Conservation (phyloP, 176 grass and related monocot genomes). For the Bolboschoenus planiculmis region DNA sequence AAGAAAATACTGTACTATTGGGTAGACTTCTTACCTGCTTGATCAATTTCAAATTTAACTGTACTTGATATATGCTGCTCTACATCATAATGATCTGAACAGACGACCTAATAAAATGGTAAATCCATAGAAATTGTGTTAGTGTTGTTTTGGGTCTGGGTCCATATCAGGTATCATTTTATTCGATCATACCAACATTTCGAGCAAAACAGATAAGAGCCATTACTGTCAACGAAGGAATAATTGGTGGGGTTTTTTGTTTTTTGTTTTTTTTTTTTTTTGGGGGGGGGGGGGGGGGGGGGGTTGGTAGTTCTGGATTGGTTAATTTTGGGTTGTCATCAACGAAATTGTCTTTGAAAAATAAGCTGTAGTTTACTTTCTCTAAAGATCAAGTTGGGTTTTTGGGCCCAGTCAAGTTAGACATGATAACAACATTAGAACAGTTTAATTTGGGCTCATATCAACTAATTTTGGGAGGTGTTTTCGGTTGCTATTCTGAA, state of each 20-base stretch:
- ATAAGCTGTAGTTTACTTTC: neutral
- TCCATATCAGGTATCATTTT: neutral
- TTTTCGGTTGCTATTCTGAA: too few species aligned
- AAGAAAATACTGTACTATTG: neutral
- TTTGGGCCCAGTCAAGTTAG: neutral
- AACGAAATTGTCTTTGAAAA: neutral
- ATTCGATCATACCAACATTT: too few species aligned
- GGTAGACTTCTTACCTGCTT: conserved; percentile 10
- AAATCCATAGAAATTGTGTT: neutral
- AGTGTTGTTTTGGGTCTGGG: neutral
- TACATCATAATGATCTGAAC: neutral
- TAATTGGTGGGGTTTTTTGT: too few species aligned
- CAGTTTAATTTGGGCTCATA: neutral
- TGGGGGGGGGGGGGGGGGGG: too few species aligned
- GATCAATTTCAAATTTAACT: neutral
- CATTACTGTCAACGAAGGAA: too few species aligned
- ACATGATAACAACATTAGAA: neutral
- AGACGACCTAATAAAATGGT: neutral
- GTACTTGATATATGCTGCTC: neutral
- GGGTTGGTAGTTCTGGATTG: too few species aligned
- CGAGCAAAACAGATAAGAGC: too few species aligned
- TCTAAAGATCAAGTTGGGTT: neutral
- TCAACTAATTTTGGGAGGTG: neutral
- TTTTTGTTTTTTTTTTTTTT: too few species aligned
- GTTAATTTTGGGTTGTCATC: neutral